Evolutionary conservation across 164 flowering plant species (phyloP).

Genomic region (Warburgia ugandensis): DNA sequence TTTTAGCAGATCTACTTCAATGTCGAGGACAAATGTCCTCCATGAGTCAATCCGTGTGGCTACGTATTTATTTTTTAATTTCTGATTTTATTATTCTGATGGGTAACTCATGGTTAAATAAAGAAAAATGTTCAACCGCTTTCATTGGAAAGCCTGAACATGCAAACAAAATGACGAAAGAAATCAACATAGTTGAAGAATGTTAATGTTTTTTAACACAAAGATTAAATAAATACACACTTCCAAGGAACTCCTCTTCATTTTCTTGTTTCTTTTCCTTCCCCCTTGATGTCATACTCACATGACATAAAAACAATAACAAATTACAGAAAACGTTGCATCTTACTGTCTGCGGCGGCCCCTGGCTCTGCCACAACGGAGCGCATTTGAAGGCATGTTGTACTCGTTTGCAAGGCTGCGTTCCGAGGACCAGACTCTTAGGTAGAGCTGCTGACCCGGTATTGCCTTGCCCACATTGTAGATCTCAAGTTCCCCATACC

Average conservation of each 20-base stretch:
- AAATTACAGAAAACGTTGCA: slow-evolving; percentile 3
- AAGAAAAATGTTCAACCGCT: too few species aligned
- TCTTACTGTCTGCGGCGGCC: slow-evolving; percentile 10
- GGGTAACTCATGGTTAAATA: too few species aligned
- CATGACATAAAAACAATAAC: slow-evolving; percentile 6
- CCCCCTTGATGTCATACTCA: slow-evolving; percentile 13
- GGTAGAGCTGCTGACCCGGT: slow-evolving; percentile 48
- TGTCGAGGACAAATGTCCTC: too few species aligned
- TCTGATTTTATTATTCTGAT: too few species aligned
- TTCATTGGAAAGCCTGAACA: too few species aligned
- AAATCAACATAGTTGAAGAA: too few species aligned
- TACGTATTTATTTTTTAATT: too few species aligned
- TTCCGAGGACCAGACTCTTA: slow-evolving; percentile 30
- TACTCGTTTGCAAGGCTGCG: slow-evolving; percentile 32
- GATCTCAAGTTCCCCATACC: slow-evolving; percentile 62
- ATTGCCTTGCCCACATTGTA: slow-evolving; percentile 48
- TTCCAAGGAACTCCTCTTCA: not conserved
- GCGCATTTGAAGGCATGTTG: slow-evolving; percentile 51
- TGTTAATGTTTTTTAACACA: too few species aligned
- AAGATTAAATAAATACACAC: too few species aligned
- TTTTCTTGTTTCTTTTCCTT: not conserved
- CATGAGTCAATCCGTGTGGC: too few species aligned
- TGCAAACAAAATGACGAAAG: too few species aligned
- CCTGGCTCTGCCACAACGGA: slow-evolving; percentile 60
- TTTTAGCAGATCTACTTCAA: too few species aligned